Base-by-base conservation (phyloP, 225 moss, liverwort and hornwort genomes). In the Rhytidiadelphus loreus region DNA sequence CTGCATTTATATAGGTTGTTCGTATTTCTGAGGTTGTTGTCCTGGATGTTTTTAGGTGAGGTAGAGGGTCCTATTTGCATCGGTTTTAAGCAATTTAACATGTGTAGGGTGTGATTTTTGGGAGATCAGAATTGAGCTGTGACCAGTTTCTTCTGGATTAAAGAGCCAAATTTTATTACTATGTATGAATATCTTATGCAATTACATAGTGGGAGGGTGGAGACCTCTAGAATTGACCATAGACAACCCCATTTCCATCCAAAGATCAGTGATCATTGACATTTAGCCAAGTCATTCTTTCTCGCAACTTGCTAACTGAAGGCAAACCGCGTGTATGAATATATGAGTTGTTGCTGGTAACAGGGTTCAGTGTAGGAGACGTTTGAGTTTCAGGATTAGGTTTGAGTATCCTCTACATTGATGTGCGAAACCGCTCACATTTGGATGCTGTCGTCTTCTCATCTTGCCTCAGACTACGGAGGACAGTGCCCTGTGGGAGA, bases 401-500 rank as follows among this genome's bases (percentile, higher is more conserved):
- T 32, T 88, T 62, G 71, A 74, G 65, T 68, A 24, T 85, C 48
- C 59, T 73, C 46, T 84, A 30, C 35, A 58, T 72, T 52, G 35
- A 57, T 81, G 80, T 74, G 59, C 52, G 44, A 50, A 80, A 74
- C 43, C 66, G 66, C 82, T 86, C 39, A 92, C 78, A 55, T 83
- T 65, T 73, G 72, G 50, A 50, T 69, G 80, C 62, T 46, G 29
- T 88, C n/a, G 69, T 55, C 55, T 72, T 87, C 64, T 75, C 72
- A 35, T 62, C 74, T 70, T 82, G 65, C 84, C 46, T 65, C 89
- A 87, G 98, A 92, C 63, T 90, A 88, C 86, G 57, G 92, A 91
- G 79, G 92, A 95, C 77, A 91, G 88, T 65, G 29, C 84, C 32
- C 59, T 96, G 53, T 97, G 98, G 98, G 93, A 82, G 80, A 88